phyloP scores from a whole-genome alignment of 2,329 filamentous ascomycete species.

The Harringtonia aguacate region DNA sequence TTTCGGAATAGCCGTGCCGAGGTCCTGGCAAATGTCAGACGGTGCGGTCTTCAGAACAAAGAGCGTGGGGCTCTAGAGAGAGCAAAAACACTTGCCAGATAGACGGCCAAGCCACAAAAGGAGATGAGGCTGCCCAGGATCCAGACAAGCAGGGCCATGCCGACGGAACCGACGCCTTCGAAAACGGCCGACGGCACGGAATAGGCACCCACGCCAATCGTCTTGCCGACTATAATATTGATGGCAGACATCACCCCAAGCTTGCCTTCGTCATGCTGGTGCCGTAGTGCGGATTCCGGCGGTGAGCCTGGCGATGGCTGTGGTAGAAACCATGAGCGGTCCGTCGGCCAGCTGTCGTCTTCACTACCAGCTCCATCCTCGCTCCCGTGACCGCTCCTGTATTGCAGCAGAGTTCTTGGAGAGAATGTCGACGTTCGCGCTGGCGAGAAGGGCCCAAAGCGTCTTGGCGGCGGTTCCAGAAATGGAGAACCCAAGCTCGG shows the following conservation, averaged over 20 bases:
- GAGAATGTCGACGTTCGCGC: background rate
- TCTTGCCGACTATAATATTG: conserved; percentile 26
- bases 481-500: background rate
- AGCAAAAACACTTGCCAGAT: conserved; percentile 16
- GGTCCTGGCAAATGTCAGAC: conserved; percentile 18
- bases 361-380: conserved; percentile 4
- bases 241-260: conserved; percentile 24
- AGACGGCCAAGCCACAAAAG: conserved; percentile 33
- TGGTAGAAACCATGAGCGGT: conserved; percentile 14
- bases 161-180: conserved; percentile 41
- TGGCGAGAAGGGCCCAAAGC: background rate
- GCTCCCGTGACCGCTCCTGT: conserved; percentile 1
- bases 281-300: background rate
- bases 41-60: too few relatives aligned
- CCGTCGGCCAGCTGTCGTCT: conserved; percentile 11
- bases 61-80: too few relatives aligned
- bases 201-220: conserved; percentile 35
- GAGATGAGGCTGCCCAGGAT: conserved; percentile 35
- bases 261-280: conserved; percentile 16
- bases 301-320: conserved; percentile 12
- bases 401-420: background rate
- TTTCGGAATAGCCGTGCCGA: conserved; percentile 31
- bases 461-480: too few relatives aligned
- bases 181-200: conserved; percentile 48
- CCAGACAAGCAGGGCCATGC: conserved; percentile 43